Evolutionary conservation across 352 stramenopile species (phyloP).

Genomic region (Globisporangium rhizosaccharum): DNA sequence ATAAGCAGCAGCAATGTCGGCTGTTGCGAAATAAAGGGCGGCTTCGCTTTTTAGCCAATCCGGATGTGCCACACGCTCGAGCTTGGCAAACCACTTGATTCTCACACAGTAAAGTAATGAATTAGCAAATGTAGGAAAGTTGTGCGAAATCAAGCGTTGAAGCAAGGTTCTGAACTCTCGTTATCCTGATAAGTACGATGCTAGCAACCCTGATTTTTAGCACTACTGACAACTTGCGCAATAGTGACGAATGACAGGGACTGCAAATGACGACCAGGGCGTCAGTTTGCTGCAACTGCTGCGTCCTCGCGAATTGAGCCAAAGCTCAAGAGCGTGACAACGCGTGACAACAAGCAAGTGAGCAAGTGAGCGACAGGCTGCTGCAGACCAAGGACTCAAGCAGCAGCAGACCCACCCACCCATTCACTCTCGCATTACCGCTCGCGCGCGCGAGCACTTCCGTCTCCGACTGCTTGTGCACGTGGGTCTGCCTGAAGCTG

Average conservation of each 20-base stretch:
- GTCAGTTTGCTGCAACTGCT: neutral
- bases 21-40: neutral
- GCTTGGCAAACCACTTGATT: neutral
- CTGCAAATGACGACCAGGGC: neutral
- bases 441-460: neutral
- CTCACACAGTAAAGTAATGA: neutral
- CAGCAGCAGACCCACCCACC: neutral
- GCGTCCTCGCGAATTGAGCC: neutral
- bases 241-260: neutral
- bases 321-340: too few relatives aligned
- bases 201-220: neutral
- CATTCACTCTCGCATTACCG: too few relatives aligned
- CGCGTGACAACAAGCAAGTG: too few relatives aligned
- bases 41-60: conserved; percentile 22
- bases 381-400: too few relatives aligned
- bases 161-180: neutral
- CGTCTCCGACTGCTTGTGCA: neutral
- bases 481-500: neutral
- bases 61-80: conserved; percentile 23
- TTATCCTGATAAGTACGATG: neutral
- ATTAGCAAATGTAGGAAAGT: neutral
- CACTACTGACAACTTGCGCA: neutral
- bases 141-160: neutral
- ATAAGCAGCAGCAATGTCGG: neutral
- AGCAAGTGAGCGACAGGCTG: too few relatives aligned